Base-by-base conservation (phyloP, 305 asterid species). In the Rubia occidens region DNA sequence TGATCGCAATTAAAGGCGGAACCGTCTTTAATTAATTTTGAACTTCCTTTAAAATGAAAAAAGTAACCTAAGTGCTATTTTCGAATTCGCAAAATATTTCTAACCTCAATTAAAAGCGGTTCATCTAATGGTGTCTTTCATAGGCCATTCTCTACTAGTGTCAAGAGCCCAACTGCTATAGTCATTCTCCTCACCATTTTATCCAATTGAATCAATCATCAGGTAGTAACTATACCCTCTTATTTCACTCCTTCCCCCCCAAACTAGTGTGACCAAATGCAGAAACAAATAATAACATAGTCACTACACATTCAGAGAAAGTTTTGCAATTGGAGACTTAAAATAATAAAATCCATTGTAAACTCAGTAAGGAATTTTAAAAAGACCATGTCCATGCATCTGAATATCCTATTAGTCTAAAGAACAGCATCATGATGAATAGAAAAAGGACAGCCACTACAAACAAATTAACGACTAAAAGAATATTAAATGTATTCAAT, bases 141-240 rank as follows among this genome's bases (percentile, higher is more conserved):
- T 24, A 24, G 26, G 26, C 1, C 26, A 24, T 24, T 24, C 26
- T 24, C 26, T 24, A 24, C 26, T 24, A 24, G 26, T 24, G 26
- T 24, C 1, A 24, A n/a, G n/a, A 91, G 70, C 76, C 64, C 67
- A 49, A 83, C 78, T 71, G 78, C 83, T 70, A 85, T 49, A 49
- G 55, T 18, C 18, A 15, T 80, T 70, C 80, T 80, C 84, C 79
- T 89, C 35, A 78, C 75, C 96, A 91, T 89, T 84, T 85, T 85
- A 79, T 68, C 87, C 71, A 75, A 72, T 69, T 67, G 69, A 78
- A 42, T 14, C 76, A 80, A 60, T 63, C 67, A 40, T 82, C 82
- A 77, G 80, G 78, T 55, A 7, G 51, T 83, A 74, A 74, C 71
- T 53, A 55, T 47, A 39, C n/a, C n/a, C n/a, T 53, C 61, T 61